Percentiles rank a stretch among this genome's conserved stretches.
Evolutionary conservation across 306 rosid species (phyloP).

Genomic region (Lathyrus oleraceus): DNA sequence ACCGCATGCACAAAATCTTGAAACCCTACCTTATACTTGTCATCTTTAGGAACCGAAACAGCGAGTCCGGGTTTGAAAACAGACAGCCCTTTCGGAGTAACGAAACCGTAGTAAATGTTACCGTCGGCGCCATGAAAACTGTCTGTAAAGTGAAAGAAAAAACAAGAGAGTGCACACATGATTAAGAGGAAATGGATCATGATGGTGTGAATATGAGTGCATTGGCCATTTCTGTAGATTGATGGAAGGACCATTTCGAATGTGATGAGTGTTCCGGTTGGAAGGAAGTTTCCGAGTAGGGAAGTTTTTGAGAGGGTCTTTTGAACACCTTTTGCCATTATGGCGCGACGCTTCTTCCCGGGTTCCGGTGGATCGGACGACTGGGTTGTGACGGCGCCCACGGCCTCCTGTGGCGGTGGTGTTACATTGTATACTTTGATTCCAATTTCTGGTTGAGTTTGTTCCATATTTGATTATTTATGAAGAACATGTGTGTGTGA

Average conservation of each 20-base stretch:
- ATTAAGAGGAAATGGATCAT: slow-evolving; percentile 54
- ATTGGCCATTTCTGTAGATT: slow-evolving; percentile 55
- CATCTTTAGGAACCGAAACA: slow-evolving; percentile 54
- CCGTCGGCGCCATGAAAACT: slow-evolving; percentile 65
- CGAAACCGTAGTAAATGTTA: slow-evolving; percentile 65
- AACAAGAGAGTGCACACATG: slow-evolving; percentile 68
- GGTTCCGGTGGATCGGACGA: background rate
- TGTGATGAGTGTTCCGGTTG: slow-evolving; percentile 73
- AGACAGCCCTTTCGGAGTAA: slow-evolving; percentile 58
- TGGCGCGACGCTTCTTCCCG: slow-evolving; percentile 48
- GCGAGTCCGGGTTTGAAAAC: slow-evolving; percentile 61
- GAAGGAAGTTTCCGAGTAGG: slow-evolving; percentile 76
- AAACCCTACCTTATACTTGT: slow-evolving; percentile 38
- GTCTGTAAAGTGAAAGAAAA: slow-evolving; percentile 78
- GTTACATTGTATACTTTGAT: slow-evolving; percentile 64
- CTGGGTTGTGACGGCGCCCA: background rate
- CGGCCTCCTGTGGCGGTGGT: background rate
- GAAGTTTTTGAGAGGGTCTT: slow-evolving; percentile 72
- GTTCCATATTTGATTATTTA: slow-evolving; percentile 32
- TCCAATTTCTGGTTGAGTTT: slow-evolving; percentile 35
- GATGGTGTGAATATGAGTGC: slow-evolving; percentile 47
- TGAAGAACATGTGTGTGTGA: background rate
- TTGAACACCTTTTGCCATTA: slow-evolving; percentile 77
- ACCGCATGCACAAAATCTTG: slow-evolving; percentile 69
- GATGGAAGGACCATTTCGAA: slow-evolving; percentile 86